These are phyloP conservation scores for Fusarium incarnatum DNA, from an alignment of 2,329 filamentous ascomycete genomes.

Conservation along the genomic window DNA sequence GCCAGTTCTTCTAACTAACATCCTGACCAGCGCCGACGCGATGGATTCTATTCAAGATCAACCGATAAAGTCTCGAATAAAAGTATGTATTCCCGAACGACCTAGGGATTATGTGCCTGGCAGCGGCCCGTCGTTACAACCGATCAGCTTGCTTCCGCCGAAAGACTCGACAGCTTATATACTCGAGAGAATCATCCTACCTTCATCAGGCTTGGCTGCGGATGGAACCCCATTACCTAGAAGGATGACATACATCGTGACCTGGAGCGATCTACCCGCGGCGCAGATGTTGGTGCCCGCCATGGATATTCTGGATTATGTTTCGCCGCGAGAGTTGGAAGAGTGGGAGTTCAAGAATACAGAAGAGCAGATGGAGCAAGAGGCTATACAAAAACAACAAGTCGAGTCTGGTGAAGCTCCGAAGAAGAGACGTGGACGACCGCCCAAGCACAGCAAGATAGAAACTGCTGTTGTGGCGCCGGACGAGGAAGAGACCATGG, in stretches of 20 bases:
- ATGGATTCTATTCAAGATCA: conserved; percentile 36
- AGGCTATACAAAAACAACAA: conserved; percentile 47
- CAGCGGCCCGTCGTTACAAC: conserved; percentile 61
- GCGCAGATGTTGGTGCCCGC: conserved; percentile 61
- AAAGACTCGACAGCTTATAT: conserved; percentile 69
- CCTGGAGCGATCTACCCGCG: conserved; percentile 64
- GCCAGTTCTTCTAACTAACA: neutral
- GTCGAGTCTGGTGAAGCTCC: conserved; percentile 38
- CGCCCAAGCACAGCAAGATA: conserved; percentile 50
- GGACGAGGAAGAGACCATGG: conserved; percentile 38
- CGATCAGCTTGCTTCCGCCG: conserved; percentile 60
- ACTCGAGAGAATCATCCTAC: conserved; percentile 62
- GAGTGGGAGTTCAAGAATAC: conserved; percentile 64
- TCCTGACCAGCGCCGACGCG: conserved; percentile 7
- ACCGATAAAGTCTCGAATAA: conserved; percentile 26
- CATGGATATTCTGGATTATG: conserved; percentile 66
- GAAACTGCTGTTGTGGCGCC: conserved; percentile 48
- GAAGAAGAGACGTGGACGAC: conserved; percentile 45
- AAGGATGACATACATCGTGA: conserved; percentile 65
- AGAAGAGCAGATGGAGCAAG: conserved; percentile 57
- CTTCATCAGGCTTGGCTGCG: conserved; percentile 49
- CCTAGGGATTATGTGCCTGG: conserved; percentile 57
- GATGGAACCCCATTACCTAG: conserved; percentile 55
- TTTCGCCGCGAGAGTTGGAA: conserved; percentile 67
- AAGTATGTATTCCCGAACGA: conserved; percentile 31